These are phyloP conservation scores for Waltergamsia citrina DNA, from an alignment of 2,329 filamentous ascomycete species.

Conservation along the genomic window DNA sequence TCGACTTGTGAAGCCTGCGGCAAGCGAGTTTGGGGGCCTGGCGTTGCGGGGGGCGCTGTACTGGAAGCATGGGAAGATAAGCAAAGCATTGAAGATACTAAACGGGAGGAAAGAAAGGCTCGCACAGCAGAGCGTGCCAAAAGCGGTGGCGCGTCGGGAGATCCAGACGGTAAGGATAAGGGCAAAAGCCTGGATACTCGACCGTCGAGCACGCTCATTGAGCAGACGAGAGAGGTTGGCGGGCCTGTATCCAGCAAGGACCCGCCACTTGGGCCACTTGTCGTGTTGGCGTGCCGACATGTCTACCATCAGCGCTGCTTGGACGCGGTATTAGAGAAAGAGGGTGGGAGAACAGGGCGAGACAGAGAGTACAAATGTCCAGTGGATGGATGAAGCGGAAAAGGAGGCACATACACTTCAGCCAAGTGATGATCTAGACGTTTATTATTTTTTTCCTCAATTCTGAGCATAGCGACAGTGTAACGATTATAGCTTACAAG, in stretches of 20 bases:
- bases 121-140: slow-evolving; percentile 25
- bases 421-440: no score
- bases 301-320: slow-evolving; percentile 62
- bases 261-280: slow-evolving; percentile 52
- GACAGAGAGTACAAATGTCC: slow-evolving; percentile 45
- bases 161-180: slow-evolving; percentile 26
- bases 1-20: slow-evolving; percentile 85
- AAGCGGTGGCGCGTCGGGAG: slow-evolving; percentile 16
- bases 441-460: not conserved
- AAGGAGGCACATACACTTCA: not conserved
- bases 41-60: slow-evolving; percentile 58
- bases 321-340: slow-evolving; percentile 52
- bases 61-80: slow-evolving; percentile 75
- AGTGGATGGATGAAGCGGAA: slow-evolving; percentile 38
- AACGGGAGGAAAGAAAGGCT: slow-evolving; percentile 32
- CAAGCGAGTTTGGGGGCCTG: slow-evolving; percentile 79
- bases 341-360: slow-evolving; percentile 28
- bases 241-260: slow-evolving; percentile 18
- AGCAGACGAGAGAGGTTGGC: slow-evolving; percentile 17
- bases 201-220: slow-evolving; percentile 29
- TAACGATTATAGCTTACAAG: no score
- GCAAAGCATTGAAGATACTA: slow-evolving; percentile 35
- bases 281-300: slow-evolving; percentile 62
- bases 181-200: slow-evolving; percentile 32
- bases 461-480: no score